Conservation (phyloP, 768 basidiomycete genomes). For the Brasilioporus rufonigricans region DNA sequence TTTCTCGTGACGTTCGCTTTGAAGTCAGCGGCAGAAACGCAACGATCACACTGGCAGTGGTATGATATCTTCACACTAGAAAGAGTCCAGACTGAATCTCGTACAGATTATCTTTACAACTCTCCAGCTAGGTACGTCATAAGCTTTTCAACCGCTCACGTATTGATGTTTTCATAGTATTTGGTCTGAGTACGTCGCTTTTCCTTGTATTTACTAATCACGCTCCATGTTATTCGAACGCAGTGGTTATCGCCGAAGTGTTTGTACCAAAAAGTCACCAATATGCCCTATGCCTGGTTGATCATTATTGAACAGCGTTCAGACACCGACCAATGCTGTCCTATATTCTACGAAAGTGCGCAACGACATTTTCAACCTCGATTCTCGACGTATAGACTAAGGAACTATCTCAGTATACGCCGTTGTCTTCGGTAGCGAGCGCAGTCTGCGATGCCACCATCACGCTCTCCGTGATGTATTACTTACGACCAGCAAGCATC, state of each 20-base stretch:
- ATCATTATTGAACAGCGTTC: conserved; percentile 1
- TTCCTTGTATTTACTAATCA: not conserved
- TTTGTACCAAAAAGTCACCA: not conserved
- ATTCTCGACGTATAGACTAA: not conserved
- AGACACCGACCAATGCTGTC: not conserved
- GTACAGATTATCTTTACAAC: not conserved
- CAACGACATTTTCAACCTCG: too few species aligned
- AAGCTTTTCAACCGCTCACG: not conserved
- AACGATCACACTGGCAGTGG: conserved; percentile 12
- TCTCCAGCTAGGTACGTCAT: conserved; percentile 10
- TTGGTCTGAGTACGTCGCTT: conserved; percentile 7
- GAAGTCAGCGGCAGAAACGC: conserved; percentile 14
- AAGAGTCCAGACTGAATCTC: not conserved
- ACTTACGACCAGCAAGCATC: conserved; percentile 8
- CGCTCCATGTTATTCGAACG: not conserved
- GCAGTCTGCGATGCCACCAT: conserved; percentile 11
- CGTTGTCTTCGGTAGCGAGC: not conserved
- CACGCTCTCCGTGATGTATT: conserved; percentile 8
- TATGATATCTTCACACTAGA: not conserved
- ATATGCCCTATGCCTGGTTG: not conserved
- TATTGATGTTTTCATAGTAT: not conserved
- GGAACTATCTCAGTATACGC: not conserved
- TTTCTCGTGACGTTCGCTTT: not conserved
- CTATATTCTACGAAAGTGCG: not conserved
- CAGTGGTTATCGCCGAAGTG: not conserved